Conservation (phyloP, 1,139 yeast genomes). For the Candida pseudocylindracea region DNA sequence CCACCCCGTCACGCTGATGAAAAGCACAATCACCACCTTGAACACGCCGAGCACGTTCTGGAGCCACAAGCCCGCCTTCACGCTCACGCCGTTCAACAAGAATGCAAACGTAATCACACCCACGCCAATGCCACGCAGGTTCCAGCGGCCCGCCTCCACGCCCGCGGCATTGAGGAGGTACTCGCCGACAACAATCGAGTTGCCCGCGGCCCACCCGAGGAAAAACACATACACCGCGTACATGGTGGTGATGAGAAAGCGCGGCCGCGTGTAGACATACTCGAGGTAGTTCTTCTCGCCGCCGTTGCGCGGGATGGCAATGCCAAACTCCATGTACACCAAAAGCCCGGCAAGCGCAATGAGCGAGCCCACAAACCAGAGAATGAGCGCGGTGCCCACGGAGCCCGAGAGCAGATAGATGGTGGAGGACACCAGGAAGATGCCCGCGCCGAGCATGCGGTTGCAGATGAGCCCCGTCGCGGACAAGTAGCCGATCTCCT, state of each 20-base stretch:
- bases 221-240: conserved; percentile 58
- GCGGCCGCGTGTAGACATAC: conserved; percentile 46
- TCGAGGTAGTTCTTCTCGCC: conserved; percentile 77
- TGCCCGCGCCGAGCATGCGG: conserved; percentile 78
- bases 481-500: conserved; percentile 42
- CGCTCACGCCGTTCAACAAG: conserved; percentile 35
- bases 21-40: conserved; percentile 42
- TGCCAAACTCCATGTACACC: conserved; percentile 70
- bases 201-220: conserved; percentile 76
- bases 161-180: conserved; percentile 48
- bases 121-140: conserved; percentile 52
- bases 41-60: conserved; percentile 53
- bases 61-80: conserved; percentile 42
- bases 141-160: conserved; percentile 46
- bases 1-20: conserved; percentile 62
- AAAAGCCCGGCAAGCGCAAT: conserved; percentile 55
- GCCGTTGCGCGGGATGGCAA: conserved; percentile 69
- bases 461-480: conserved; percentile 53
- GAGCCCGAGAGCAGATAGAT: conserved; percentile 50
- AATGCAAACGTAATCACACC: conserved; percentile 59
- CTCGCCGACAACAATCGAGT: conserved; percentile 28
- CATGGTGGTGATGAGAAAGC: conserved; percentile 47
- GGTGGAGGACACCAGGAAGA: conserved; percentile 69
- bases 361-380: conserved; percentile 63
- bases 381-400: conserved; percentile 45